These are phyloP conservation scores for Pyropia haitanensis DNA, from an alignment of 23 red algal species.

Conservation along the genomic window DNA sequence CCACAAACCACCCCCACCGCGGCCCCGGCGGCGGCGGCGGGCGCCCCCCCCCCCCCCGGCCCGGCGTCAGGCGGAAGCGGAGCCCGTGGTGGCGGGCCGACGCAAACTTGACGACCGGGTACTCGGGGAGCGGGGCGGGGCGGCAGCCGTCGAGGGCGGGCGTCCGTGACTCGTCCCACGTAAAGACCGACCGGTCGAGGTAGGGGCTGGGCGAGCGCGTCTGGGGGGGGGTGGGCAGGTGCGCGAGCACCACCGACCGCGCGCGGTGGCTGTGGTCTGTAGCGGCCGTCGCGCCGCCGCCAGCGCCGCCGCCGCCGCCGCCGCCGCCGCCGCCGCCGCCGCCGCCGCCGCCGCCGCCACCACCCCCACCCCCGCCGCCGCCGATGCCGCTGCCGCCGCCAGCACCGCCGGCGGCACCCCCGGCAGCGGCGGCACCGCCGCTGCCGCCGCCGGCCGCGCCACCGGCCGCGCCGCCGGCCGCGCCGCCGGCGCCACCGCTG, in stretches of 20 bases:
- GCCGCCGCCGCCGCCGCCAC: too few species aligned
- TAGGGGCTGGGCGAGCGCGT: constrained; percentile 36
- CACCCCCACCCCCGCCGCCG: too few species aligned
- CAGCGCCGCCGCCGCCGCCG: too few species aligned
- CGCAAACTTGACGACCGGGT: constrained; percentile 49
- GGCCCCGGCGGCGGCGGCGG: background rate
- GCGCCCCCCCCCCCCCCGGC: background rate
- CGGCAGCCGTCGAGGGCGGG: constrained; percentile 40
- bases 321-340: too few species aligned
- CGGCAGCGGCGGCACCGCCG: too few species aligned
- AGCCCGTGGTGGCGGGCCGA: constrained; percentile 18
- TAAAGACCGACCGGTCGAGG: constrained; percentile 64
- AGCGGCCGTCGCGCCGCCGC: constrained; percentile 11
- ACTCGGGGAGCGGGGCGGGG: constrained; percentile 13
- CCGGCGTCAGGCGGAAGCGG: constrained; percentile 36
- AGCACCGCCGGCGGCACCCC: too few species aligned
- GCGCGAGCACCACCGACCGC: constrained; percentile 20
- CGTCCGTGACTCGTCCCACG: constrained; percentile 39
- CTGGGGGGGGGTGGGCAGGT: constrained; percentile 40
- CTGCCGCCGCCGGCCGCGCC: too few species aligned
- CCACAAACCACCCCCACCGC: background rate
- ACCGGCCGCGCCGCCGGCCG: too few species aligned
- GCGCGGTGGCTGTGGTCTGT: constrained; percentile 14
- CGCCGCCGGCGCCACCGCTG: too few species aligned
- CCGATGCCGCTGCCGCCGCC: too few species aligned